Conservation (phyloP, 2,329 filamentous ascomycete species). For the Fusarium pseudocircinatum region DNA sequence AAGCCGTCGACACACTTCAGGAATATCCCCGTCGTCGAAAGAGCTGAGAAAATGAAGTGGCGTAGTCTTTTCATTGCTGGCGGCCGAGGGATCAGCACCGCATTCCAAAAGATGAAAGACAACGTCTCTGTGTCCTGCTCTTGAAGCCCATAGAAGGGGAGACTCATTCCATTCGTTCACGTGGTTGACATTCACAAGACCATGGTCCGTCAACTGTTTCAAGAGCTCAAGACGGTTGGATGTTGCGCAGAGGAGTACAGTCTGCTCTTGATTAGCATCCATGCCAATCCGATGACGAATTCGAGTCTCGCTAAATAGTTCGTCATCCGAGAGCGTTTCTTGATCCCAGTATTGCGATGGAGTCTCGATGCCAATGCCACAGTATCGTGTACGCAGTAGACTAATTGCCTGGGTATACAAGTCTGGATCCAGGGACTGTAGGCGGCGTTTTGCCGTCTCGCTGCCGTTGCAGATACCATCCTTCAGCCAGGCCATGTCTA, state of each 20-base stretch:
- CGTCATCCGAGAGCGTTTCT: background rate
- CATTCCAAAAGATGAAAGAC: background rate
- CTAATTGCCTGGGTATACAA: no score
- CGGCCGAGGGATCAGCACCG: background rate
- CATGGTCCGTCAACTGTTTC: rapidly evolving
- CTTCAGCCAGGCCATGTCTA: background rate
- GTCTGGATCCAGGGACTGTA: background rate
- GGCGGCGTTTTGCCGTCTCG: background rate
- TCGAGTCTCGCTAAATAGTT: background rate
- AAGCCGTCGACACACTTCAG: background rate
- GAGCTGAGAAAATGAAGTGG: background rate
- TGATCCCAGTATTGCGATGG: background rate
- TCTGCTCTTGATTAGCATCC: background rate
- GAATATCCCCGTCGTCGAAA: rapidly evolving
- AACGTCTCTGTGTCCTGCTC: background rate
- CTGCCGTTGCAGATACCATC: background rate
- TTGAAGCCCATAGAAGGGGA: background rate
- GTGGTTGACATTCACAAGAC: background rate
- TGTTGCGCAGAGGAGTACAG: background rate
- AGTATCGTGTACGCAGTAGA: background rate
- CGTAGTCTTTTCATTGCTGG: background rate
- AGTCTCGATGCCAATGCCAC: background rate
- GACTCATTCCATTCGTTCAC: background rate
- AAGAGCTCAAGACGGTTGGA: background rate
- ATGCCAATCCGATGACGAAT: background rate